phyloP scores from a whole-genome alignment of 495 filamentous ascomycete species.

The Daldinia grandis region DNA sequence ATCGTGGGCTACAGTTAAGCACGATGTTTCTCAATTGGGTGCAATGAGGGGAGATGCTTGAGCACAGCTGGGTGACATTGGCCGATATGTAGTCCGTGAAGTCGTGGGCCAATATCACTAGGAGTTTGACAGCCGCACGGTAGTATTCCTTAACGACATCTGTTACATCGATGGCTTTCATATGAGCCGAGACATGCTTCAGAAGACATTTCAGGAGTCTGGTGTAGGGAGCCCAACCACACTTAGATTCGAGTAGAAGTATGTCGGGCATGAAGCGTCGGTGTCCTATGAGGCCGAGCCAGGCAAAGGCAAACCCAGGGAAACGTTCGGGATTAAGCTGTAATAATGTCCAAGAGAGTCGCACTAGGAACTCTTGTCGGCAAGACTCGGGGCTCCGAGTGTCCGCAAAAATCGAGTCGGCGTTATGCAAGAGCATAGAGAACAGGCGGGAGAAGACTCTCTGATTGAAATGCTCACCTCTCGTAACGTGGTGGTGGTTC shows the following conservation, averaged over 20 bases:
- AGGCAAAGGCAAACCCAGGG: constrained; percentile 83
- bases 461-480: constrained; percentile 83
- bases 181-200: constrained; percentile 76
- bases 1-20: constrained; percentile 80
- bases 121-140: constrained; percentile 79
- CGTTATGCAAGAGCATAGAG: constrained; percentile 79
- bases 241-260: constrained; percentile 71
- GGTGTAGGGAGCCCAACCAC: constrained; percentile 78
- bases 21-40: constrained; percentile 90
- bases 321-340: constrained; percentile 78
- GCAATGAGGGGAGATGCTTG: constrained; percentile 83
- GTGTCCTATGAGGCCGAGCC: constrained; percentile 83
- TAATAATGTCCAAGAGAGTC: constrained; percentile 75
- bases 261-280: constrained; percentile 85
- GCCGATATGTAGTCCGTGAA: constrained; percentile 92
- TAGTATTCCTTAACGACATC: constrained; percentile 82
- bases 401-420: constrained; percentile 55
- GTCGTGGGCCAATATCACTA: constrained; percentile 90
- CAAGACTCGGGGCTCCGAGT: constrained; percentile 25
- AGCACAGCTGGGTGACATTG: constrained; percentile 84
- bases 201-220: constrained; percentile 79
- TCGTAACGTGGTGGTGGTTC: constrained; percentile 83
- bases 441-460: constrained; percentile 93
- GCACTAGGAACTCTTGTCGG: constrained; percentile 73
- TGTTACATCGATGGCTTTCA: constrained; percentile 76